Conservation (phyloP, 2,329 filamentous ascomycete species). For the Gnomoniopsis smithogilvyi region DNA sequence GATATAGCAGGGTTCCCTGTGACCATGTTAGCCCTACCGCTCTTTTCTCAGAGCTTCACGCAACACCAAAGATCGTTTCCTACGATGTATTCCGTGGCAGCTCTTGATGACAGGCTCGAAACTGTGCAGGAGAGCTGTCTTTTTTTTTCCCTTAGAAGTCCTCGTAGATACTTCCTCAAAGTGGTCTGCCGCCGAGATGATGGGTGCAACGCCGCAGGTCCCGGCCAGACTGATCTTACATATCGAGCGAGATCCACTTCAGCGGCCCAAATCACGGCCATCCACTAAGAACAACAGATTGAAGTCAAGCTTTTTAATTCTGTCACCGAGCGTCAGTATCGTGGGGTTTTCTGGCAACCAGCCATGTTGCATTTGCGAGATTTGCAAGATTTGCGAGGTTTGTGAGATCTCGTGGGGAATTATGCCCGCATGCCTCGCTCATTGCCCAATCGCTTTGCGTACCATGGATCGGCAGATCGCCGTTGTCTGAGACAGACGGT, state of each 20-base stretch:
- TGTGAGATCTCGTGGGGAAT: not conserved
- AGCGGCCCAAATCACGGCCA: not conserved
- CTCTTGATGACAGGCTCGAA: not conserved
- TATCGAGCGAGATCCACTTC: not conserved
- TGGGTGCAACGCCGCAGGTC: not conserved
- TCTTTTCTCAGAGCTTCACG: not conserved
- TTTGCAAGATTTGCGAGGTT: not conserved
- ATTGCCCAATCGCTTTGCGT: constrained; percentile 11
- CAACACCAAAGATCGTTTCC: not conserved
- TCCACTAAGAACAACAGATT: not conserved
- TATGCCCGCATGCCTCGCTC: constrained; percentile 6
- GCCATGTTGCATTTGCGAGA: not conserved
- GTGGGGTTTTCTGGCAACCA: not conserved
- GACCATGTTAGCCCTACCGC: constrained; percentile 15
- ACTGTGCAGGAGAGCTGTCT: not conserved
- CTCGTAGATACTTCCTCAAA: not conserved
- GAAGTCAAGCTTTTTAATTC: not conserved
- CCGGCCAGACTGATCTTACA: not conserved
- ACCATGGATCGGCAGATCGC: not conserved
- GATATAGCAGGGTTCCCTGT: not conserved
- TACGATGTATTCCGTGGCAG: not conserved
- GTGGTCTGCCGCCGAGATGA: not conserved
- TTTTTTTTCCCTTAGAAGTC: not conserved
- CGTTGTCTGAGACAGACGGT: not conserved
- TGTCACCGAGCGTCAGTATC: no score